Conservation (phyloP, 1,139 yeast genomes). For the Yamadazyma atlantica region DNA sequence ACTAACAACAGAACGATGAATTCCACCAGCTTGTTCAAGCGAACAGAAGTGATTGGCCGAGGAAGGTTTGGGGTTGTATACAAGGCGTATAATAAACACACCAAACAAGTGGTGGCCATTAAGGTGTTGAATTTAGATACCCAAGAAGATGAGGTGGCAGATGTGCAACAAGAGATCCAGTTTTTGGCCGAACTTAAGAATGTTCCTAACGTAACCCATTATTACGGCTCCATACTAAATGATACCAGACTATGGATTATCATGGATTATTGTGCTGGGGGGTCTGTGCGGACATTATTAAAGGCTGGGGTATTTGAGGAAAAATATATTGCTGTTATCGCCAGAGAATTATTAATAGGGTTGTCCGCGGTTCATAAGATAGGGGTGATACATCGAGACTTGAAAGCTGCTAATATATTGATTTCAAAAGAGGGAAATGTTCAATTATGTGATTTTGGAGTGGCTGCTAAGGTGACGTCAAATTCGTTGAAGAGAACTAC, state of each 20-base stretch:
- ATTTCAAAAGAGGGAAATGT: slow-evolving; percentile 88
- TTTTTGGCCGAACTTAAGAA: slow-evolving; percentile 79
- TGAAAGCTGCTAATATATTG: slow-evolving; percentile 92
- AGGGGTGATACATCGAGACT: slow-evolving; percentile 93
- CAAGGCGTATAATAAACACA: slow-evolving; percentile 66
- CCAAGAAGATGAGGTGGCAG: slow-evolving; percentile 90
- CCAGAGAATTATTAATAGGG: slow-evolving; percentile 78
- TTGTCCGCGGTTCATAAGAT: slow-evolving; percentile 79
- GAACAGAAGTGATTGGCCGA: slow-evolving; percentile 90
- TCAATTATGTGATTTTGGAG: slow-evolving; percentile 95
- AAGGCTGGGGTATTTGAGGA: slow-evolving; percentile 91
- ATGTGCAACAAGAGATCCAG: slow-evolving; percentile 91
- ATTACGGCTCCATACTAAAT: slow-evolving; percentile 82
- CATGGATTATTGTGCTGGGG: slow-evolving; percentile 98
- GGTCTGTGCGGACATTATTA: slow-evolving; percentile 82
- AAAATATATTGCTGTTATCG: slow-evolving; percentile 72
- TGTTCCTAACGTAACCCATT: slow-evolving; percentile 88
- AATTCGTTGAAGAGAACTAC: slow-evolving; percentile 81
- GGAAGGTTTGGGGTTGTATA: slow-evolving; percentile 98
- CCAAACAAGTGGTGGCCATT: slow-evolving; percentile 84
- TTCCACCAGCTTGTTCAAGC: slow-evolving; percentile 10
- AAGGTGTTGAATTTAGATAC: slow-evolving; percentile 92
- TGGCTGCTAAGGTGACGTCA: slow-evolving; percentile 90
- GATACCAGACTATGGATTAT: slow-evolving; percentile 95
- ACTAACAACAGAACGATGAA: slow-evolving; percentile 9